These are phyloP conservation scores for Globisporangium parvum DNA, from an alignment of 352 stramenopile species.

Conservation along the genomic window DNA sequence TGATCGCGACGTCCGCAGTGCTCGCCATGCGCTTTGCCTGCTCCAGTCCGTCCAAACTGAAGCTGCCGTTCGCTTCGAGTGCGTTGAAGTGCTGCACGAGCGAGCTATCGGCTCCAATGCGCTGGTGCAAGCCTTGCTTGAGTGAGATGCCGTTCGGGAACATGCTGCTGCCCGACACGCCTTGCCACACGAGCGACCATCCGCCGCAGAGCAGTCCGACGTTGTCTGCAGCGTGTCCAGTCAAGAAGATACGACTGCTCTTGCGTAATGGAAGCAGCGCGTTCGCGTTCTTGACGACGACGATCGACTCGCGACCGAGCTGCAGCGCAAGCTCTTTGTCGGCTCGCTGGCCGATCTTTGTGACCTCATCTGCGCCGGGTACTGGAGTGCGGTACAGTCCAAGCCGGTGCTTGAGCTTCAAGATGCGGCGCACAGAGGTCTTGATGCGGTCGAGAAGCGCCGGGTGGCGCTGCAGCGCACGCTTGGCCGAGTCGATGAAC, in stretches of 20 bases:
- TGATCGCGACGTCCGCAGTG: slow-evolving; percentile 56
- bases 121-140: slow-evolving; percentile 39
- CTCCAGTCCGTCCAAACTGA: slow-evolving; percentile 34
- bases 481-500: slow-evolving; percentile 48
- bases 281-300: slow-evolving; percentile 82
- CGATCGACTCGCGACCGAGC: slow-evolving; percentile 72
- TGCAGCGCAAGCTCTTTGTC: slow-evolving; percentile 55
- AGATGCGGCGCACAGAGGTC: slow-evolving; percentile 49
- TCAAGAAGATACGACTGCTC: slow-evolving; percentile 49
- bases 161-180: slow-evolving; percentile 52
- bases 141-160: slow-evolving; percentile 64
- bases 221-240: slow-evolving; percentile 56
- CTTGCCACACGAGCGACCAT: slow-evolving; percentile 88
- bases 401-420: slow-evolving; percentile 69
- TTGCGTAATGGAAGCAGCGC: slow-evolving; percentile 38
- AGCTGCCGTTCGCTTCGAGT: slow-evolving; percentile 48
- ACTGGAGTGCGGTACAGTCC: slow-evolving; percentile 66
- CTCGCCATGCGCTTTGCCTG: slow-evolving; percentile 45
- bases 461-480: slow-evolving; percentile 29
- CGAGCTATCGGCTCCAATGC: slow-evolving; percentile 21
- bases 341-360: slow-evolving; percentile 38
- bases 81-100: slow-evolving; percentile 43
- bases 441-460: slow-evolving; percentile 39
- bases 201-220: slow-evolving; percentile 69
- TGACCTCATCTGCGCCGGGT: slow-evolving; percentile 34